Percentiles rank a stretch among this genome's conserved stretches.
phyloP scores from a whole-genome alignment of 1,284 basidiomycete genomes.

The Mrakiaceae sp. region DNA sequence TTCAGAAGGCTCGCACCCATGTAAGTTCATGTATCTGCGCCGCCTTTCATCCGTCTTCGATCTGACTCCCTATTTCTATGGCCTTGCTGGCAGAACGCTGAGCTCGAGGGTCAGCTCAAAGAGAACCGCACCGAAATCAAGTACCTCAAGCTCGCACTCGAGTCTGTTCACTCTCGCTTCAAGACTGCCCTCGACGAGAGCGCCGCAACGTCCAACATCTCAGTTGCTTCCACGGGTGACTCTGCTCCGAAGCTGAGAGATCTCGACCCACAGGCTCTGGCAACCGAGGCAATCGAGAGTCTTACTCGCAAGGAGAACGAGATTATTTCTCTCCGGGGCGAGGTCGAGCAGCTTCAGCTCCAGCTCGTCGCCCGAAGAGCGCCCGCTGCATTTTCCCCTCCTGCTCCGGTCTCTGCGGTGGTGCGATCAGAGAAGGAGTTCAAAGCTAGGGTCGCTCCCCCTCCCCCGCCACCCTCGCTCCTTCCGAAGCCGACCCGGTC shows the following conservation, averaged over 20 bases:
- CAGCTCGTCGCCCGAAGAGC: conserved; percentile 19
- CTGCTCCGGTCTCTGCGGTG: conserved; percentile 17
- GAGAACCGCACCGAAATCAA: conserved; percentile 60
- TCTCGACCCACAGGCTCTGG: conserved; percentile 58
- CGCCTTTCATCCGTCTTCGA: background rate
- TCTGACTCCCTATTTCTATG: background rate
- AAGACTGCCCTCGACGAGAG: conserved; percentile 37
- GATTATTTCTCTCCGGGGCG: conserved; percentile 44
- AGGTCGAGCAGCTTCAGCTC: conserved; percentile 36
- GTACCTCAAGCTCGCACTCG: conserved; percentile 69
- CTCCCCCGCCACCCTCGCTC: conserved; percentile 42
- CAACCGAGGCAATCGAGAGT: conserved; percentile 54
- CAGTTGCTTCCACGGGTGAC: background rate
- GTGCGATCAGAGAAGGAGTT: conserved; percentile 48
- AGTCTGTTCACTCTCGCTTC: conserved; percentile 71
- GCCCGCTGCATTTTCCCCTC: conserved; percentile 20
- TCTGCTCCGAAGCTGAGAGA: conserved; percentile 36
- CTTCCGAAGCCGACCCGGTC: conserved; percentile 28
- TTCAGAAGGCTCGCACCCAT: conserved; percentile 56
- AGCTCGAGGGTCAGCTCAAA: conserved; percentile 37
- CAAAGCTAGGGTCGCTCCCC: conserved; percentile 53
- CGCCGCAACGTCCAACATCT: too few species aligned
- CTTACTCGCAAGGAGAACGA: conserved; percentile 59
- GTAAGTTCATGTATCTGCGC: conserved; percentile 30
- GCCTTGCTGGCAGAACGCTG: background rate